Conservation (phyloP, 352 stramenopile species). For the Phytophthora cajani region DNA sequence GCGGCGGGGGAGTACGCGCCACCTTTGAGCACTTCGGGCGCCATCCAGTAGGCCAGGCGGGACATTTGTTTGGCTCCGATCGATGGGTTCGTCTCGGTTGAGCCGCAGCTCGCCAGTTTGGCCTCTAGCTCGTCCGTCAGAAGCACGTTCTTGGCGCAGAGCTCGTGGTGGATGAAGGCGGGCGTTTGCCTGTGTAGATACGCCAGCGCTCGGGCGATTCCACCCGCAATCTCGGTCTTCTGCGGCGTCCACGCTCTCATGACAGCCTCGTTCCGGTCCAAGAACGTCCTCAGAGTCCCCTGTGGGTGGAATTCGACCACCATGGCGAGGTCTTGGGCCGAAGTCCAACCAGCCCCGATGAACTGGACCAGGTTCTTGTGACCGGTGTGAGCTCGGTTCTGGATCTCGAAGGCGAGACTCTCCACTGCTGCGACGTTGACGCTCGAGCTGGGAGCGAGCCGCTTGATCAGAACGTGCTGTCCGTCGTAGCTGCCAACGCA, state of each 20-base stretch:
- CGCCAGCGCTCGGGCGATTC: conserved; percentile 31
- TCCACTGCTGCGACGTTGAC: conserved; percentile 30
- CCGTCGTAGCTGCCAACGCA: conserved; percentile 20
- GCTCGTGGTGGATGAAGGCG: conserved; percentile 14
- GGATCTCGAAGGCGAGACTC: conserved; percentile 57
- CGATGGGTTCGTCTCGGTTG: conserved; percentile 8
- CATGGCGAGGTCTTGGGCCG: conserved; percentile 17
- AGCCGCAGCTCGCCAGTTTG: conserved; percentile 29
- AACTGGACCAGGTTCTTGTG: conserved; percentile 69
- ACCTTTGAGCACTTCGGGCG: conserved; percentile 67
- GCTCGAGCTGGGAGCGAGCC: conserved; percentile 5
- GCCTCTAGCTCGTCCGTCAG: conserved; percentile 26
- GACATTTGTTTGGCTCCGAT: conserved; percentile 14
- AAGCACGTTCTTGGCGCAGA: conserved; percentile 33
- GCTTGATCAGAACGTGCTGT: conserved; percentile 28
- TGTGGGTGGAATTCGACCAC: conserved; percentile 26
- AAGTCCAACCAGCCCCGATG: conserved; percentile 59
- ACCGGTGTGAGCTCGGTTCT: conserved; percentile 33
- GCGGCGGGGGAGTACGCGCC: conserved; percentile 50
- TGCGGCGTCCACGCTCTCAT: conserved; percentile 22
- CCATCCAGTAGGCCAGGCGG: conserved; percentile 29
- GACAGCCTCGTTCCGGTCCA: conserved; percentile 10
- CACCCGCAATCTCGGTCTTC: conserved; percentile 31
- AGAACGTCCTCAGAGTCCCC: conserved; percentile 26
- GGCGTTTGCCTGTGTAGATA: conserved; percentile 36